These are phyloP conservation scores for Solanum sejunctum DNA, from an alignment of 257 asterid species.

Conservation along the genomic window DNA sequence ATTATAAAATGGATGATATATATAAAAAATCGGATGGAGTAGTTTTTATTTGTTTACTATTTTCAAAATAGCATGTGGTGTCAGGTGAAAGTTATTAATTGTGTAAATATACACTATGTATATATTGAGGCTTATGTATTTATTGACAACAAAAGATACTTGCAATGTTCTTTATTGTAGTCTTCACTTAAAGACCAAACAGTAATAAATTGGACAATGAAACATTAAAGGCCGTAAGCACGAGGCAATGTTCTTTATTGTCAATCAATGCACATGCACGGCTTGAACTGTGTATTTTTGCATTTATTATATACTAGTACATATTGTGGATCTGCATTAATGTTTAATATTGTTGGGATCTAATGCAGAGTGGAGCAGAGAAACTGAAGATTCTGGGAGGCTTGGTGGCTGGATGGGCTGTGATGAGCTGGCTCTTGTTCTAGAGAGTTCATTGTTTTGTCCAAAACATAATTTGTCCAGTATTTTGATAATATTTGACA, in stretches of 20 bases:
- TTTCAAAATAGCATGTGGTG: not conserved
- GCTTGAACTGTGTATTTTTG: not conserved
- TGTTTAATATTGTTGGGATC: not conserved
- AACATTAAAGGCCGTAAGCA: not conserved
- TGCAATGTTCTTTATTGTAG: not conserved
- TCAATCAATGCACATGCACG: not conserved
- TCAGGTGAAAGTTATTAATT: not conserved
- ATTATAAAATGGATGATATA: too few relatives aligned
- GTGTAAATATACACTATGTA: not conserved
- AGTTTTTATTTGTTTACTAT: too few relatives aligned
- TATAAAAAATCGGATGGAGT: too few relatives aligned
- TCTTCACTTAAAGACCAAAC: not conserved
- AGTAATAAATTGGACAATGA: not conserved
- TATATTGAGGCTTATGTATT: not conserved
- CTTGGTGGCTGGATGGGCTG: conserved; percentile 40
- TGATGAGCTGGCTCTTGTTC: conserved; percentile 44
- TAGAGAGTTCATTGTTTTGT: not conserved
- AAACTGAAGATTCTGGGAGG: conserved; percentile 44
- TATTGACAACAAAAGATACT: not conserved
- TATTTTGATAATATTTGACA: conserved; percentile 5
- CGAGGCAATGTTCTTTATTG: not conserved
- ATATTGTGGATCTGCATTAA: not conserved
- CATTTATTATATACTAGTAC: not conserved
- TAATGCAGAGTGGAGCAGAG: conserved; percentile 74
- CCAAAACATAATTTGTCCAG: conserved; percentile 2